These are phyloP conservation scores for Gardenia jasminoides DNA, from an alignment of 257 asterid genomes.

Conservation along the genomic window DNA sequence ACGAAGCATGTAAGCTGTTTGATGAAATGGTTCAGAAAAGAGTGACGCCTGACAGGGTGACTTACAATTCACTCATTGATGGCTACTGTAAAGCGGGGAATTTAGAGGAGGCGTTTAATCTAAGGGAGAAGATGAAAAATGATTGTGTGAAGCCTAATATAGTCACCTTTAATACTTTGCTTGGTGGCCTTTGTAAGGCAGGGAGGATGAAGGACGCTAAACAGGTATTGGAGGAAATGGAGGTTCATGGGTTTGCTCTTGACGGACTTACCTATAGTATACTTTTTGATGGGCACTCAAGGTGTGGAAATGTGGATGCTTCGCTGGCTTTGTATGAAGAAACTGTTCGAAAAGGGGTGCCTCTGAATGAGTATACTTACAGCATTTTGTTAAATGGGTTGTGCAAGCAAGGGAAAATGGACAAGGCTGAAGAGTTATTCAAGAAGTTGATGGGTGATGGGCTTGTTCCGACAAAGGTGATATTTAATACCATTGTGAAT, in stretches of 20 bases:
- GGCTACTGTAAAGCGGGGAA: conserved; percentile 70
- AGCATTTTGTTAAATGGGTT: conserved; percentile 58
- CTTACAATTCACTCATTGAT: conserved; percentile 72
- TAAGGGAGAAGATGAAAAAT: conserved; percentile 55
- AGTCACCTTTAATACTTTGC: conserved; percentile 67
- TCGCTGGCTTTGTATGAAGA: conserved; percentile 55
- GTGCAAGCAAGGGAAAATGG: conserved; percentile 60
- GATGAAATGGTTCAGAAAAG: conserved; percentile 65
- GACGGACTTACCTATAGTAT: conserved; percentile 66
- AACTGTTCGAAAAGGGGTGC: conserved; percentile 45
- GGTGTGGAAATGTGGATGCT: conserved; percentile 52
- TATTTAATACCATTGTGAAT: conserved; percentile 54
- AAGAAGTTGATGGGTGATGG: conserved; percentile 48
- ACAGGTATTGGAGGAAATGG: conserved; percentile 61
- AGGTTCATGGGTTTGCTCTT: conserved; percentile 48
- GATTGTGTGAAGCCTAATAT: conserved; percentile 54
- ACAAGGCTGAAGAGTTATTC: conserved; percentile 53
- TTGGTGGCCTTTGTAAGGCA: conserved; percentile 57
- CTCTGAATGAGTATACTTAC: conserved; percentile 44
- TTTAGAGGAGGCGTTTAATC: conserved; percentile 50
- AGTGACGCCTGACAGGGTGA: conserved; percentile 50
- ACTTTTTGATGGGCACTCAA: conserved; percentile 62
- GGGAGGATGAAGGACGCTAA: conserved; percentile 69
- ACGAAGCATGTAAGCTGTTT: conserved; percentile 64
- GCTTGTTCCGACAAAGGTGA: conserved; percentile 52